Conservation (phyloP, 139 green algal species). For the Pedinophyceae sp. region DNA sequence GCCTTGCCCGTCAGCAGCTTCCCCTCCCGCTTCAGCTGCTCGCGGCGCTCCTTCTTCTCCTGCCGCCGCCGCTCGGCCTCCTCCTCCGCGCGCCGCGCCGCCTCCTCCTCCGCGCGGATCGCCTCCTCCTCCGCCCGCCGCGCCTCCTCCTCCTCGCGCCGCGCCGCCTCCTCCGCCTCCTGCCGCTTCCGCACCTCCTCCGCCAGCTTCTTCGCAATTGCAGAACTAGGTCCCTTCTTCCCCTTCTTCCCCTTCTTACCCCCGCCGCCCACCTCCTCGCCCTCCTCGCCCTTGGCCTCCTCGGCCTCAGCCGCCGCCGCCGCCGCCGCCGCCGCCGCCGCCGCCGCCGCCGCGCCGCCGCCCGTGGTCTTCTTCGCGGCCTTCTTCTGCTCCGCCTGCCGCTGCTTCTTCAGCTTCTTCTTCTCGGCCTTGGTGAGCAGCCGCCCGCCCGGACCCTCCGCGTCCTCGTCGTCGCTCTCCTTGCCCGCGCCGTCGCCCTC, state of each 20-base stretch:
- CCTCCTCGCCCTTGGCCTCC: slow-evolving; percentile 13
- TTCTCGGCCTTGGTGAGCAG: slow-evolving; percentile 54
- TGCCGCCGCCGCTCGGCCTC: slow-evolving; percentile 18
- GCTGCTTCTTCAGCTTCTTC: slow-evolving; percentile 73
- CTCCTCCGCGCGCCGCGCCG: slow-evolving; percentile 36
- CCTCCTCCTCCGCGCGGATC: slow-evolving; percentile 51
- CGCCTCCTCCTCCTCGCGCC: slow-evolving; percentile 51
- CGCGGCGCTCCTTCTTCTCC: slow-evolving; percentile 29
- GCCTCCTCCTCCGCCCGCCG: slow-evolving; percentile 32
- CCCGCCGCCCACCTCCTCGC: slow-evolving; percentile 11
- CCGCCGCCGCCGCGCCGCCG: slow-evolving; percentile 3
- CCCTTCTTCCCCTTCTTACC: slow-evolving; percentile 8
- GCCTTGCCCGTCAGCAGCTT: slow-evolving; percentile 79
- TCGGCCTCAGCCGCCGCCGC: slow-evolving; percentile 11
- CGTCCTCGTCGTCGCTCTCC: slow-evolving; percentile 30
- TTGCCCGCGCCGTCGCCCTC: slow-evolving; percentile 11
- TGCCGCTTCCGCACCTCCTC: slow-evolving; percentile 6
- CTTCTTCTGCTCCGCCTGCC: slow-evolving; percentile 25
- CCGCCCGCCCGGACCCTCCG: slow-evolving; percentile 21
- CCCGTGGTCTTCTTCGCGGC: slow-evolving; percentile 26
- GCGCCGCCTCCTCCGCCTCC: slow-evolving; percentile 43
- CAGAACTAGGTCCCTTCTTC: no score
- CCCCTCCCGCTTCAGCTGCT: slow-evolving; percentile 68
- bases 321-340: slow-evolving; percentile 5
- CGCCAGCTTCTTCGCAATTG: slow-evolving; percentile 13